phyloP scores from a whole-genome alignment of 2,329 filamentous ascomycete species.

The Diaporthe aspalathi region DNA sequence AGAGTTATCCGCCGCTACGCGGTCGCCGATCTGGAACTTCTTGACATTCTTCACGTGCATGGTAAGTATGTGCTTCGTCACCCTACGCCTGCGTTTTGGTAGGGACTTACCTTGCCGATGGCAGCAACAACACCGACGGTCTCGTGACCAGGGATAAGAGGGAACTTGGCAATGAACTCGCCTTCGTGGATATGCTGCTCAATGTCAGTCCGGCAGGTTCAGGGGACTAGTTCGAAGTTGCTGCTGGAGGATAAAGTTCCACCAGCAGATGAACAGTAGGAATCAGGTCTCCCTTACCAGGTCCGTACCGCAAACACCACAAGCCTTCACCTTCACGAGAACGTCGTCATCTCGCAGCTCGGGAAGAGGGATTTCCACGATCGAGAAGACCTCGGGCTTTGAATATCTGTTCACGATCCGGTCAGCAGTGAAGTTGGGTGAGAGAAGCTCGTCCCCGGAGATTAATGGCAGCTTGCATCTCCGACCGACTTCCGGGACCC shows the following conservation, averaged over 20 bases:
- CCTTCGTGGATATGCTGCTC: constrained; percentile 72
- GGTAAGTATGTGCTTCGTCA: not conserved
- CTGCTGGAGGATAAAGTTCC: not conserved
- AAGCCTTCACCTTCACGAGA: constrained; percentile 75
- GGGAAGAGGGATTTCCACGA: constrained; percentile 72
- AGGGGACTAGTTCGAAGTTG: not conserved
- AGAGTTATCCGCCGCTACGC: constrained; percentile 72
- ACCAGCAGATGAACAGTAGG: not conserved
- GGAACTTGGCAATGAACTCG: constrained; percentile 73
- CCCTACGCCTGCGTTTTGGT: not conserved
- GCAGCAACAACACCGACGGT: constrained; percentile 74
- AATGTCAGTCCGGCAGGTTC: constrained; percentile 25
- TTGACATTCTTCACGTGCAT: constrained; percentile 60
- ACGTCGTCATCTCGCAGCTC: constrained; percentile 69
- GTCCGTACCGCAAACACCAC: constrained; percentile 69
- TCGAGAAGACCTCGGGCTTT: constrained; percentile 62
- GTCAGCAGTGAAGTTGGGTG: not conserved
- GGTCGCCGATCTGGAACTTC: constrained; percentile 70
- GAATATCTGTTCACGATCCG: constrained; percentile 40
- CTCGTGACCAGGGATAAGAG: constrained; percentile 75
- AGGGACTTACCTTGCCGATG: constrained; percentile 52
- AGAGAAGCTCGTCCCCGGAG: not conserved
- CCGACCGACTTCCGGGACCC: not conserved
- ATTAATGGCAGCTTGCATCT: not conserved
- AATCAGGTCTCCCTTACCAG: constrained; percentile 46